Evolutionary conservation across 2,329 filamentous ascomycete genomes (phyloP), one percentile per base, ranked within the genome.

Genomic region (Coniochaeta ligniaria): DNA sequence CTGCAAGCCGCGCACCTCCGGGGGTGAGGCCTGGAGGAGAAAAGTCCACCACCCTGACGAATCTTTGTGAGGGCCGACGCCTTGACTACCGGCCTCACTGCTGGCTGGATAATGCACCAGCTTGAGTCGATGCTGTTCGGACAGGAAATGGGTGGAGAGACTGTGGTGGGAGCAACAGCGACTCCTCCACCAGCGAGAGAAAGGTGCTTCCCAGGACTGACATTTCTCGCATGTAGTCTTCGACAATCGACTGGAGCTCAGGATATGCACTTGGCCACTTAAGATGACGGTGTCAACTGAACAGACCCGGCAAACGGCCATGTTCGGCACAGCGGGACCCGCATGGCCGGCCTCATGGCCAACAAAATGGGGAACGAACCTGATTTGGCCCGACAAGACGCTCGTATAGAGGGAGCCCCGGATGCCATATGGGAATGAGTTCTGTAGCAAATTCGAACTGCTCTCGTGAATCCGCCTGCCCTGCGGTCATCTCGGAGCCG

Each of bases 31-130:
- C 68, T 88, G 85, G 1, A 85, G 78, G 3, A 88, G 76, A 63
- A 88, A 87, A 0, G 85, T 87, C 74, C 84, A 83, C 83, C 83
- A 87, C 3, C 84, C 84, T 0, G 83, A 85, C 0, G 80, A 86
- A 68, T 85, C 83, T 66, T 86, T 86, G 71, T 87, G 84, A 0
- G 84, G 80, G 0, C 84, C 84, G 1, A 87, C 83, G 1, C 84
- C 84, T 70, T 86, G 83, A 3, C 66, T 56, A 16, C 43, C 58
- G 1, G 60, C 50, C 11, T 65, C 62, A 0, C 59, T 57, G 2
- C 62, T 60, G 0, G 72, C 65, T 0, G 82, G 81, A 59, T 86
- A 86, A 59, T 77, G 79, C 2, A 85, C 74, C 2, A 86, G 72
- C 65, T 86, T 85, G 43, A 87, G 75, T 4, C 85, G 80, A 66